These are phyloP conservation scores for Penicilliopsis zonata DNA, from an alignment of 495 filamentous ascomycete genomes.

Conservation along the genomic window DNA sequence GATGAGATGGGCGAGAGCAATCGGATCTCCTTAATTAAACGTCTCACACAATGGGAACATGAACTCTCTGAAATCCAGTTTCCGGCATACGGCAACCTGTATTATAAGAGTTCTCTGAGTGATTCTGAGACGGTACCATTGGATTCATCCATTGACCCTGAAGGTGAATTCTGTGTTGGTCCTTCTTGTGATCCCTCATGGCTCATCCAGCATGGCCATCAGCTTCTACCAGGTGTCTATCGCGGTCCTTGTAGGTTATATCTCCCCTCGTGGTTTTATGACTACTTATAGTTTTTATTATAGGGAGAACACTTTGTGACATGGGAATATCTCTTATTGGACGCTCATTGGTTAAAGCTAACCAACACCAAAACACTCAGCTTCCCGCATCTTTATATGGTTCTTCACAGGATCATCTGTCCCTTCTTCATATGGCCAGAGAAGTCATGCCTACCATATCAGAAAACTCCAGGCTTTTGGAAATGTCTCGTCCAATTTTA, in stretches of 20 bases:
- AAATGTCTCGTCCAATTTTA: neutral
- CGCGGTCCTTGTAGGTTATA: neutral
- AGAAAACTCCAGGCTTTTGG: neutral
- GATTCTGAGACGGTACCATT: neutral
- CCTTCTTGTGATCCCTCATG: neutral
- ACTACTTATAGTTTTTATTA: neutral
- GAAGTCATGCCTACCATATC: neutral
- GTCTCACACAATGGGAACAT: neutral
- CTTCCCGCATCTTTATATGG: neutral
- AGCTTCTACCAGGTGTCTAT: neutral
- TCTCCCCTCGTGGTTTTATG: neutral
- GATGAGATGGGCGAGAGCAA: conserved; percentile 6
- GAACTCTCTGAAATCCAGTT: neutral
- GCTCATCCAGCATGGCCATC: neutral
- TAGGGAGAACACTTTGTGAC: neutral
- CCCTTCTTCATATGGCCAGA: neutral
- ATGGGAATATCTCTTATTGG: neutral
- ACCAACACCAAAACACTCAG: neutral
- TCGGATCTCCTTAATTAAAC: neutral
- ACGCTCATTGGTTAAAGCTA: neutral
- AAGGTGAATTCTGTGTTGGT: neutral
- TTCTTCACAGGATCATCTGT: neutral
- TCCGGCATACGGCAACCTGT: neutral
- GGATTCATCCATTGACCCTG: neutral
- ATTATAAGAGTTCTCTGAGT: neutral